Conservation (phyloP, 2,329 filamentous ascomycete genomes). For the Emergomyces orientalis region DNA sequence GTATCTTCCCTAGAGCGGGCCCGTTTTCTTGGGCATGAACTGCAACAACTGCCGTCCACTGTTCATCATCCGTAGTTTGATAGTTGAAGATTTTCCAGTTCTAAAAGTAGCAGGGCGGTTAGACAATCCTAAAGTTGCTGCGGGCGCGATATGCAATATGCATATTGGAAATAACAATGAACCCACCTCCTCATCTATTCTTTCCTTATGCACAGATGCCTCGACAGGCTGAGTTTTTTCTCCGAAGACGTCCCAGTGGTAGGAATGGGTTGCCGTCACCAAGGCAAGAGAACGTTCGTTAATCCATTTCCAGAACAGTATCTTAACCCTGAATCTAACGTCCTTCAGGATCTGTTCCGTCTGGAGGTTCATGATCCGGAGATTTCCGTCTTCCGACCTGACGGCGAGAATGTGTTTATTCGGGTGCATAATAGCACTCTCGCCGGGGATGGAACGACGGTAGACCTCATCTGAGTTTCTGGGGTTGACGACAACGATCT, state of each 20-base stretch:
- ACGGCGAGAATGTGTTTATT: conserved; percentile 90
- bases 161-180: neutral
- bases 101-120: neutral
- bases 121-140: neutral
- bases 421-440: conserved; percentile 99
- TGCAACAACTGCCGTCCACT: conserved; percentile 97
- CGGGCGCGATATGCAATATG: neutral
- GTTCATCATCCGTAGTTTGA: conserved; percentile 86
- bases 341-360: conserved; percentile 96
- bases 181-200: conserved; percentile 58
- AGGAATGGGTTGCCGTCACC: conserved; percentile 83
- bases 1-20: conserved; percentile 86
- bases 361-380: conserved; percentile 94
- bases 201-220: conserved; percentile 88
- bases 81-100: conserved; percentile 92
- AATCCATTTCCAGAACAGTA: conserved; percentile 99
- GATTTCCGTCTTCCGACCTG: conserved; percentile 84
- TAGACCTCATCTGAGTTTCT: conserved; percentile 97
- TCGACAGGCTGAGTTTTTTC: conserved; percentile 62
- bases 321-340: conserved; percentile 90
- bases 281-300: conserved; percentile 79
- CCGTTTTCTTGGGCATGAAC: conserved; percentile 71
- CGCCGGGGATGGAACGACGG: conserved; percentile 91
- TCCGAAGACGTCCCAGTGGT: conserved; percentile 97
- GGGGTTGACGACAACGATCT: conserved; percentile 95